Percentiles rank a stretch among this genome's conserved stretches.
These are phyloP conservation scores for Hypoxylon sp. DNA, from an alignment of 2,329 filamentous ascomycete genomes.

Conservation along the genomic window DNA sequence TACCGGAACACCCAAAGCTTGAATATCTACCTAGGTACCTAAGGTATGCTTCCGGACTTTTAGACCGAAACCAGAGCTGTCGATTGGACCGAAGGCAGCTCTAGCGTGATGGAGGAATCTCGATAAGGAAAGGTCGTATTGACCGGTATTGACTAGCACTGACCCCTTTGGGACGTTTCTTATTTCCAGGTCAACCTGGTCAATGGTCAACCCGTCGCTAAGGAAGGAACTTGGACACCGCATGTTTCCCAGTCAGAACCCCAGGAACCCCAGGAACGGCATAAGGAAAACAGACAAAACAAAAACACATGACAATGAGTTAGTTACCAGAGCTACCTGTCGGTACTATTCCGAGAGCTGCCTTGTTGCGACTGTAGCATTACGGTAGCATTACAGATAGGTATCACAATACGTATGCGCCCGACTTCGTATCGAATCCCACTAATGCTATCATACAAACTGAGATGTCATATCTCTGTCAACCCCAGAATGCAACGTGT, in stretches of 20 bases:
- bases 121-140: slow-evolving; percentile 22
- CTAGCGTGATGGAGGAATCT: slow-evolving; percentile 19
- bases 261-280: too few relatives aligned
- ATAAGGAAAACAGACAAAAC: too few relatives aligned
- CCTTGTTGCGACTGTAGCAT: neutral
- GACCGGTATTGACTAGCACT: slow-evolving; percentile 7
- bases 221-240: too few relatives aligned
- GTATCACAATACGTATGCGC: neutral
- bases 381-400: neutral
- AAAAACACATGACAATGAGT: too few relatives aligned
- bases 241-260: too few relatives aligned
- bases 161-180: slow-evolving; percentile 23
- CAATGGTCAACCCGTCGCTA: too few relatives aligned
- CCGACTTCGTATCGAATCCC: neutral
- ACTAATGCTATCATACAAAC: neutral
- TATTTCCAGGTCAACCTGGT: neutral
- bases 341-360: too few relatives aligned
- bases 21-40: too few relatives aligned
- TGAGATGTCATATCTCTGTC: neutral
- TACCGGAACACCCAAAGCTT: too few relatives aligned
- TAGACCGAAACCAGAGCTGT: slow-evolving; percentile 11
- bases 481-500: slow-evolving; percentile 24
- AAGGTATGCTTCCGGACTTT: slow-evolving; percentile 7
- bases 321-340: too few relatives aligned
- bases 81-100: slow-evolving; percentile 5